Base-by-base conservation (phyloP, 1,284 basidiomycete genomes). In the Malassezia pachydermatis region DNA sequence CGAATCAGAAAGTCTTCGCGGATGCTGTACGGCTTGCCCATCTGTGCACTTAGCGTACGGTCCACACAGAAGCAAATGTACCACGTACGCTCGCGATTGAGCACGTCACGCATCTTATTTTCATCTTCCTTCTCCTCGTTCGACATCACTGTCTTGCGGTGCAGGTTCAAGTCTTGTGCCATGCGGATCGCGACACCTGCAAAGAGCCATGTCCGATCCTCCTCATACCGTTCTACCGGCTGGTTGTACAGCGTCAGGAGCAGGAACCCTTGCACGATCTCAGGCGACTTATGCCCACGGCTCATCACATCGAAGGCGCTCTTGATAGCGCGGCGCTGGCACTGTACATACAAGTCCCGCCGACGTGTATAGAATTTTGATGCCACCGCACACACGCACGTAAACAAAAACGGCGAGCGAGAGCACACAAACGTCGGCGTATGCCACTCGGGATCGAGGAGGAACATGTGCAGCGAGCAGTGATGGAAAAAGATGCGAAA, bases 71-170 rank as follows among this genome's bases (percentile, higher is more conserved):
- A 95, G 70, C 88, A 94, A 56, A 90, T 74, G 45, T 92, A 78
- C 90, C 90, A 96, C 20, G 88, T 90, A 39, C 90, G 76, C 72
- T 95, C 90, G 35, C 90, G 79, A 72, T 94, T 95, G 72, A 88
- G 83, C 14, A 94, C 83, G 75, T 94, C 87, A 33, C 86, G 78
- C 65, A 84, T 84, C 55, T 84, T 80, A 14, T 82, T 61, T 39
- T 66, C 65, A 33, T 68, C 62, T 2, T 58, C 58, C 13, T 60
- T 57, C 22, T 67, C 66, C 32, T 73, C 71, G 2, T 65, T 63
- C 62, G 81, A 81, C 19, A 76, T 75, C 6, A 76, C 74, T 5
- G 84, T 84, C 71, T 94, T 90, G 51, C 92, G 82, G 70, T 95
- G 89, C 42, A 98, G 74, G 70, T 96, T 96, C 41, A 98, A 76